Evolutionary conservation across 345 rosid genomes (phyloP).

Genomic region (Pelargonium nanum): DNA sequence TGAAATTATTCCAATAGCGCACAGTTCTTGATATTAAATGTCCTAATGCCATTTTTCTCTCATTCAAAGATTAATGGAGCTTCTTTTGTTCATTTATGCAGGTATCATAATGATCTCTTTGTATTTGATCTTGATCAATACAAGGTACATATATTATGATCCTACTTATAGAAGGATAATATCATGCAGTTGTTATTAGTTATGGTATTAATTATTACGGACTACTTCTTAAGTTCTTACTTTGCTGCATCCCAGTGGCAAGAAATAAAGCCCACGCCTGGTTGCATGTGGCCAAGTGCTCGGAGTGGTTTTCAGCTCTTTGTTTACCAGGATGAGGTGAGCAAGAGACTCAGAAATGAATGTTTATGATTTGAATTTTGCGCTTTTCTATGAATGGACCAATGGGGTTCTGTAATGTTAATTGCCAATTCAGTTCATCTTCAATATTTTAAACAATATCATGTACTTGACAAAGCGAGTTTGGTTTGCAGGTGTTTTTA

Average conservation of each 20-base stretch:
- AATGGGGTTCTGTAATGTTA: not conserved
- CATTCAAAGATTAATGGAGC: not conserved
- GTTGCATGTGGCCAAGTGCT: slow-evolving; percentile 89
- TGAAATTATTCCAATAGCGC: no score
- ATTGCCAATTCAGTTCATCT: not conserved
- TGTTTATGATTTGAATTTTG: not conserved
- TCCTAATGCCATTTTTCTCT: not conserved
- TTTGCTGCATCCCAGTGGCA: slow-evolving; percentile 61
- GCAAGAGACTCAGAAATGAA: slow-evolving; percentile 6
- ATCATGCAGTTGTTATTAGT: not conserved
- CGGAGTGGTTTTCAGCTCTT: slow-evolving; percentile 93
- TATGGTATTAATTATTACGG: slow-evolving; percentile 2
- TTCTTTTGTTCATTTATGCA: slow-evolving; percentile 23
- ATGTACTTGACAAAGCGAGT: not conserved
- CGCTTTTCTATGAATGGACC: not conserved
- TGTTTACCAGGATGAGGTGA: slow-evolving; percentile 80
- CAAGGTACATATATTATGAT: slow-evolving; percentile 45
- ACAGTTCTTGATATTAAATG: no score
- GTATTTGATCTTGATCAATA: slow-evolving; percentile 83
- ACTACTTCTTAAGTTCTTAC: slow-evolving; percentile 14
- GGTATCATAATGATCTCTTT: slow-evolving; percentile 73
- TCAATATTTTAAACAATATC: not conserved
- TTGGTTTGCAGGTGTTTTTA: slow-evolving; percentile 49
- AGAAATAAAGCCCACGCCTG: slow-evolving; percentile 91
- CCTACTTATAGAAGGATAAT: no score